These are phyloP conservation scores for Craterostigma plantagineum DNA, from an alignment of 257 asterid species.

Conservation along the genomic window DNA sequence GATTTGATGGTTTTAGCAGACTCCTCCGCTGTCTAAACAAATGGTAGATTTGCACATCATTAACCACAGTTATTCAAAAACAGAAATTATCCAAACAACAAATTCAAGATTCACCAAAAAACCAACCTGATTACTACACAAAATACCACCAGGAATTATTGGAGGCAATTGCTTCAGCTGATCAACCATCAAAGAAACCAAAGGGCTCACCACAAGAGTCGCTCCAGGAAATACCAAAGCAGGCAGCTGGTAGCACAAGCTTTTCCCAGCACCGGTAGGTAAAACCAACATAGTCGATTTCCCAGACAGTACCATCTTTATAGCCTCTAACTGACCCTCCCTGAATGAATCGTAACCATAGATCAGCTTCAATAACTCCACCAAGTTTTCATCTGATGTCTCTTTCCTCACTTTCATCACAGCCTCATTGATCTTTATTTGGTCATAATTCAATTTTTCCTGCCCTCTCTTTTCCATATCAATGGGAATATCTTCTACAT, in stretches of 20 bases:
- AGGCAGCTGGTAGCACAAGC: conserved; percentile 79
- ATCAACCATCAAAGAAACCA: conserved; percentile 91
- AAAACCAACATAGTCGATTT: conserved; percentile 70
- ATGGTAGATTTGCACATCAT: conserved; percentile 8
- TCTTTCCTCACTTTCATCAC: conserved; percentile 48
- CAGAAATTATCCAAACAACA: conserved; percentile 4
- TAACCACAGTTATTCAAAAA: conserved; percentile 7
- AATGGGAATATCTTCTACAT: conserved; percentile 4
- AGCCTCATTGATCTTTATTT: conserved; percentile 39
- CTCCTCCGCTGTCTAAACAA: conserved; percentile 61
- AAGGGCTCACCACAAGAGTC: conserved; percentile 82
- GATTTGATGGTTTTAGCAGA: conserved; percentile 44
- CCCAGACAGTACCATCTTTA: conserved; percentile 67
- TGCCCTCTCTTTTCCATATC: conserved; percentile 11
- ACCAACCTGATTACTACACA: conserved; percentile 74
- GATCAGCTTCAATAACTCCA: conserved; percentile 53
- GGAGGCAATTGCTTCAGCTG: conserved; percentile 82
- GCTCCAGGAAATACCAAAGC: conserved; percentile 65
- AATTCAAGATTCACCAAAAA: conserved; percentile 3
- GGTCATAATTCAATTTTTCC: conserved; percentile 13
- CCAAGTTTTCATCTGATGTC: conserved; percentile 56
- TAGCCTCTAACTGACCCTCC: conserved; percentile 81
- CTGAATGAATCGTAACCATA: conserved; percentile 69
- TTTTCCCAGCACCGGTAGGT: conserved; percentile 95
- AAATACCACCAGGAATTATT: conserved; percentile 59